Percentiles rank a stretch among this genome's conserved stretches.
Evolutionary conservation across 2,329 filamentous ascomycete genomes (phyloP).

Genomic region (Verticillium nonalfalfae): DNA sequence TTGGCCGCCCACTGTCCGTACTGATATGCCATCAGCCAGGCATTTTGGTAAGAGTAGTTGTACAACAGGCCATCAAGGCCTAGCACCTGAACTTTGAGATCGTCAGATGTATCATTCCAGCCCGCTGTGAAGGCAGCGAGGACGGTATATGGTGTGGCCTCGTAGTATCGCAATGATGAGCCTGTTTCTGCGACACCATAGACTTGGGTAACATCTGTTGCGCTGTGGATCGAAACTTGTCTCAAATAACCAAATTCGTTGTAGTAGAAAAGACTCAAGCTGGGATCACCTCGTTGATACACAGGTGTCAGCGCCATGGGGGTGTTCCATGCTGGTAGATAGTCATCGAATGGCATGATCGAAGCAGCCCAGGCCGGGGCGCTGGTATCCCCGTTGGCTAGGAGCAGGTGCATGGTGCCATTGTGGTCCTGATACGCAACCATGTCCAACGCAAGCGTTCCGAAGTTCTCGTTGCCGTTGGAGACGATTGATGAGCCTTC

Average conservation of each 20-base stretch:
- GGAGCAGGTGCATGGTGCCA: slow-evolving; percentile 3
- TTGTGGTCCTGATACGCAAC: slow-evolving; percentile 8
- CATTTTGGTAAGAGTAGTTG: not conserved
- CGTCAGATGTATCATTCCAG: slow-evolving; percentile 3
- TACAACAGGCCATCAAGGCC: not conserved
- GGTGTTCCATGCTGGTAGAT: slow-evolving; percentile 3
- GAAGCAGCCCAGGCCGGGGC: slow-evolving; percentile 3
- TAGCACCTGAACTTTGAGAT: slow-evolving; percentile 7
- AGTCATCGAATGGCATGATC: slow-evolving; percentile 3
- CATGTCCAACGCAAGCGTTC: slow-evolving; percentile 6
- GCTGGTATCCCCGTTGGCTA: slow-evolving; percentile 2
- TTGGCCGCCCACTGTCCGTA: slow-evolving; percentile 5
- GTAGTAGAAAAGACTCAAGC: slow-evolving; percentile 6
- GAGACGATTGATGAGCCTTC: slow-evolving; percentile 1
- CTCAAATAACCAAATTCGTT: slow-evolving; percentile 1
- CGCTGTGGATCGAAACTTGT: slow-evolving; percentile 1
- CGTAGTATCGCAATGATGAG: not conserved
- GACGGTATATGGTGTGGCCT: not conserved
- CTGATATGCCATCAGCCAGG: slow-evolving; percentile 1
- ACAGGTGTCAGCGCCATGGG: slow-evolving; percentile 6
- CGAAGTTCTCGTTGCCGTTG: slow-evolving; percentile 5
- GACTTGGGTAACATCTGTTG: slow-evolving; percentile 2
- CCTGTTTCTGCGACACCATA: not conserved
- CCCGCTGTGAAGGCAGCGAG: slow-evolving; percentile 8
- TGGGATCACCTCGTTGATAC: slow-evolving; percentile 1